phyloP scores from a whole-genome alignment of 2,329 filamentous ascomycete genomes.

The Colletotrichum godetiae region DNA sequence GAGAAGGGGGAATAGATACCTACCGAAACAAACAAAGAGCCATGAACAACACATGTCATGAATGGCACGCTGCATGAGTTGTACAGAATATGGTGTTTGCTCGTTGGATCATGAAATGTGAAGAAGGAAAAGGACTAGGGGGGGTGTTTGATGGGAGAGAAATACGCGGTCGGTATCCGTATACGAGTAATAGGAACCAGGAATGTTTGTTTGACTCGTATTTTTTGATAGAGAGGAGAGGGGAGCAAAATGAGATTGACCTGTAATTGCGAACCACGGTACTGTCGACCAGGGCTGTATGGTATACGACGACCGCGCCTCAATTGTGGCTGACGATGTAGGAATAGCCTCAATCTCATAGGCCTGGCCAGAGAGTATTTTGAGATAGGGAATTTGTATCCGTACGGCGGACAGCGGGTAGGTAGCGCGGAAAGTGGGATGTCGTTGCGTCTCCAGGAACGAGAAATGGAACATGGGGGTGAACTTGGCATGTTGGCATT shows the following conservation, averaged over 20 bases:
- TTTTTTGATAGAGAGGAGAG: background rate
- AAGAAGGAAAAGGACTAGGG: too few relatives aligned
- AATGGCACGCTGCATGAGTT: too few relatives aligned
- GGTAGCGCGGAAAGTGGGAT: constrained; percentile 20
- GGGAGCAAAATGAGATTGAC: background rate
- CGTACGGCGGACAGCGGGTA: too few relatives aligned
- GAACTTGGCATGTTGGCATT: background rate
- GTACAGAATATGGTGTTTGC: too few relatives aligned
- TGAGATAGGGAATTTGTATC: background rate
- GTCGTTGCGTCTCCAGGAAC: background rate
- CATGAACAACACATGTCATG: too few relatives aligned
- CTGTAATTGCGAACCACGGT: background rate
- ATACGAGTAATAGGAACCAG: background rate
- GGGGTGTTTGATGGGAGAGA: background rate
- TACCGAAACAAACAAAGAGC: too few relatives aligned
- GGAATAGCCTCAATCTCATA: constrained; percentile 26
- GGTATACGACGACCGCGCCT: background rate
- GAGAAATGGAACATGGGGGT: background rate
- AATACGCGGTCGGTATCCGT: background rate
- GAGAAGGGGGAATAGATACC: too few relatives aligned
- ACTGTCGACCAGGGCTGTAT: background rate
- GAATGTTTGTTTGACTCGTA: background rate
- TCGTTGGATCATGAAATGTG: too few relatives aligned
- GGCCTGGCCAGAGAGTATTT: background rate
- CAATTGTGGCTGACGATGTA: constrained; percentile 5